Evolutionary conservation across 2,329 filamentous ascomycete species (phyloP).

Genomic region (Talaromyces pinophilus): DNA sequence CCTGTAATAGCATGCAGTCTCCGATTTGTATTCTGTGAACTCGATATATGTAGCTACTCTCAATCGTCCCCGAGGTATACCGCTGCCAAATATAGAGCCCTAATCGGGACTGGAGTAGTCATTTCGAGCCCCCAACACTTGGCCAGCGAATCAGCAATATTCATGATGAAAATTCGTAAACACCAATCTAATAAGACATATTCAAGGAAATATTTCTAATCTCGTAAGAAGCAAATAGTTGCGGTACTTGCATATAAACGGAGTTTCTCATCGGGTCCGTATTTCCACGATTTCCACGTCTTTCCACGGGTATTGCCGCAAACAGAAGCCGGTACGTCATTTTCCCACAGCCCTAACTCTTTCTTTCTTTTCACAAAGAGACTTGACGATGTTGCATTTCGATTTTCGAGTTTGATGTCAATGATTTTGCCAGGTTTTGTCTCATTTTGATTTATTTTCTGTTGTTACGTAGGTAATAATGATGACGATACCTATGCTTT

Average conservation of each 20-base stretch:
- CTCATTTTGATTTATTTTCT: not conserved
- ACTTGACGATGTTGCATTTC: not conserved
- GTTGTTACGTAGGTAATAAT: not conserved
- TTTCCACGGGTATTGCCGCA: conserved; percentile 10
- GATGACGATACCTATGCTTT: not conserved
- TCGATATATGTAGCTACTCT: not conserved
- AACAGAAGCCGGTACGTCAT: conserved; percentile 7
- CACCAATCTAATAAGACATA: not conserved
- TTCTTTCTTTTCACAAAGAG: not conserved
- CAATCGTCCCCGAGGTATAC: not conserved
- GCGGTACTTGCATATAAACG: not conserved
- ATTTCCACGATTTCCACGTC: conserved; percentile 11
- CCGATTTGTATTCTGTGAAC: not conserved
- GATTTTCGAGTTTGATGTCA: no score
- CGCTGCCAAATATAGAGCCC: not conserved
- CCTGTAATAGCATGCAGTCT: not conserved
- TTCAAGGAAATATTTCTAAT: not conserved
- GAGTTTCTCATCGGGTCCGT: conserved; percentile 5
- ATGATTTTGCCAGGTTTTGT: not conserved
- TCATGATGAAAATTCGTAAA: not conserved
- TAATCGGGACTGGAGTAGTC: not conserved
- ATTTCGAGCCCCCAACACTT: not conserved
- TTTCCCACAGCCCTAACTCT: conserved; percentile 3
- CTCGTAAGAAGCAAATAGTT: no score
- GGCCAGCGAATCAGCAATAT: not conserved